Evolutionary conservation across 805 yeast species (phyloP).

Genomic region (Scheffersomyces stipitis): DNA sequence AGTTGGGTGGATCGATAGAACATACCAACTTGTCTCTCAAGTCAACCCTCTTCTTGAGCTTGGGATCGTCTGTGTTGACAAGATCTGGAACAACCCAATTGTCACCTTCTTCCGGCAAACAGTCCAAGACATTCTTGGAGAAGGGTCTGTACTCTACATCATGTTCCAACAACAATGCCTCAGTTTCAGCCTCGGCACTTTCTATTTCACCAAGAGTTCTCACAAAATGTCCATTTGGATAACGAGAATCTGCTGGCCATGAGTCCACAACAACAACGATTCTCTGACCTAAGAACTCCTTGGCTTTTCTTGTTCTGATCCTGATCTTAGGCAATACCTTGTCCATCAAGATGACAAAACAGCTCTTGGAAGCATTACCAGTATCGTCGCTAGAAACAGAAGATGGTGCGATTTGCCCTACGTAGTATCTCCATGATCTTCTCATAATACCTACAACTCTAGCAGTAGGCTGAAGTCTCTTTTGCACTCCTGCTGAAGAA

Average conservation of each 20-base stretch:
- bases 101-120: constrained; percentile 92
- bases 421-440: constrained; percentile 95
- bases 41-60: constrained; percentile 69
- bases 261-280: constrained; percentile 90
- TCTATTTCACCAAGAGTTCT: constrained; percentile 88
- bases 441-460: constrained; percentile 82
- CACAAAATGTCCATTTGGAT: constrained; percentile 94
- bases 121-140: constrained; percentile 84
- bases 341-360: constrained; percentile 88
- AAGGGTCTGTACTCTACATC: constrained; percentile 97
- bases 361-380: constrained; percentile 70
- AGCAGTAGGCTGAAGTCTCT: constrained; percentile 84
- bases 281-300: constrained; percentile 80
- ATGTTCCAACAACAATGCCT: constrained; percentile 88
- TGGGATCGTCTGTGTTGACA: constrained; percentile 50
- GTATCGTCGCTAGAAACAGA: constrained; percentile 55
- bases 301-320: constrained; percentile 83
- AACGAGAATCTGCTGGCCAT: constrained; percentile 83
- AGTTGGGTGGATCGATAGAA: constrained; percentile 95
- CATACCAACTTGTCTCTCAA: constrained; percentile 87
- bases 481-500: constrained; percentile 35
- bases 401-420: constrained; percentile 84
- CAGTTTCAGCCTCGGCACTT: constrained; percentile 92
- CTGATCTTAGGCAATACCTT: constrained; percentile 81
- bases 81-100: constrained; percentile 86